Evolutionary conservation across 2,329 filamentous ascomycete genomes (phyloP).

Genomic region (Emericellopsis cladophorae): DNA sequence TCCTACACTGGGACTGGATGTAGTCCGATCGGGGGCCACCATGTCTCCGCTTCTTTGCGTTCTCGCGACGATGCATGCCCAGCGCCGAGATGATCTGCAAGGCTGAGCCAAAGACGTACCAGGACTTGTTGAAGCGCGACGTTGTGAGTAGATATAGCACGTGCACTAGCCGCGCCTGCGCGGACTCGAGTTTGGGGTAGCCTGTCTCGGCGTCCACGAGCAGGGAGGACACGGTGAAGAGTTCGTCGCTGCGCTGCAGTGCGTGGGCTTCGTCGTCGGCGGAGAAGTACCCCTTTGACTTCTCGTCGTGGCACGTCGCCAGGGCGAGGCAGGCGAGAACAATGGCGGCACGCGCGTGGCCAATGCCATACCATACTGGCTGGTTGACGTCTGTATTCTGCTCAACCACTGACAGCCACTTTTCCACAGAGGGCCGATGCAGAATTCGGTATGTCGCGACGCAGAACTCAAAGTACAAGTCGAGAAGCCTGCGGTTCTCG

Average conservation of each 20-base stretch:
- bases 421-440: slow-evolving; percentile 33
- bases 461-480: slow-evolving; percentile 40
- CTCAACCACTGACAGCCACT: slow-evolving; percentile 28
- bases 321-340: slow-evolving; percentile 32
- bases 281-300: slow-evolving; percentile 14
- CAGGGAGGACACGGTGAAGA: slow-evolving; percentile 21
- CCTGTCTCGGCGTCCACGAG: slow-evolving; percentile 21
- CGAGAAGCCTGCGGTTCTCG: slow-evolving; percentile 26
- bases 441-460: slow-evolving; percentile 42
- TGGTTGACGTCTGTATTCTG: slow-evolving; percentile 21
- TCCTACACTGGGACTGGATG: slow-evolving; percentile 24
- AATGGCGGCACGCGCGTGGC: slow-evolving; percentile 30
- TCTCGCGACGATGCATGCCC: slow-evolving; percentile 26
- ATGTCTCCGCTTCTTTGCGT: slow-evolving; percentile 9
- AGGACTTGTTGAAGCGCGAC: slow-evolving; percentile 33
- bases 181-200: slow-evolving; percentile 24
- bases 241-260: slow-evolving; percentile 13
- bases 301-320: slow-evolving; percentile 34
- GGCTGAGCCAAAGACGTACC: slow-evolving; percentile 30
- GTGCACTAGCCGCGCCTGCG: slow-evolving; percentile 27
- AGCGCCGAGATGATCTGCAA: slow-evolving; percentile 24
- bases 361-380: slow-evolving; percentile 20
- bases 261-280: slow-evolving; percentile 12
- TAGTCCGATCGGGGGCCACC: slow-evolving; percentile 8
- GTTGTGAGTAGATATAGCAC: slow-evolving; percentile 29